These are phyloP conservation scores for Serendipita sp. DNA, from an alignment of 768 basidiomycete genomes.

Conservation along the genomic window DNA sequence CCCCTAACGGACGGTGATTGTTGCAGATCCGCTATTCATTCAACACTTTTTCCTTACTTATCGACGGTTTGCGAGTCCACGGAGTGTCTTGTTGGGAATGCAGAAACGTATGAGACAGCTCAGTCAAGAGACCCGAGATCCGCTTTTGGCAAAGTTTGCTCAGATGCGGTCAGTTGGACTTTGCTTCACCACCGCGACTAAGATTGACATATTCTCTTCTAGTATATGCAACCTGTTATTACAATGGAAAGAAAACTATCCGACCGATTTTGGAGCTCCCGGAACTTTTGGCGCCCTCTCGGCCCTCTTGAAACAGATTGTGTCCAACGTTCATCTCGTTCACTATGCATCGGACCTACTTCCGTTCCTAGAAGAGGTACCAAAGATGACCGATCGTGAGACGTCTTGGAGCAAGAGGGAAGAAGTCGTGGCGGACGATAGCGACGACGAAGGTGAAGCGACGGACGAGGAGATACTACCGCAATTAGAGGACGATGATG, in stretches of 20 bases:
- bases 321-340: slow-evolving; percentile 62
- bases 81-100: slow-evolving; percentile 69
- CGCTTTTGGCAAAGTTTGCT: slow-evolving; percentile 74
- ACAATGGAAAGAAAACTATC: slow-evolving; percentile 60
- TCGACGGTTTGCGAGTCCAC: slow-evolving; percentile 64
- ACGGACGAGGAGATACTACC: background rate
- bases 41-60: slow-evolving; percentile 72
- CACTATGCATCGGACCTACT: slow-evolving; percentile 76
- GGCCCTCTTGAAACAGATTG: slow-evolving; percentile 63
- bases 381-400: slow-evolving; percentile 50
- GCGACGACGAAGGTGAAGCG: slow-evolving; percentile 35
- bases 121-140: slow-evolving; percentile 54
- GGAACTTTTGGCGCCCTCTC: slow-evolving; percentile 56
- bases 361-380: slow-evolving; percentile 57
- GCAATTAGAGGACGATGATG: slow-evolving; percentile 37
- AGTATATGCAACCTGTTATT: slow-evolving; percentile 72
- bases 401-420: slow-evolving; percentile 57
- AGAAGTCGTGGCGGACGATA: slow-evolving; percentile 40
- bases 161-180: slow-evolving; percentile 53
- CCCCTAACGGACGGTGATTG: too few relatives aligned
- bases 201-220: slow-evolving; percentile 5
- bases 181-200: background rate
- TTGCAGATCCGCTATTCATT: slow-evolving; percentile 55
- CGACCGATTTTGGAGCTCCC: slow-evolving; percentile 63
- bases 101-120: slow-evolving; percentile 72